Evolutionary conservation across 1,284 basidiomycete genomes (phyloP).

Genomic region (Ceratobasidium sp.): DNA sequence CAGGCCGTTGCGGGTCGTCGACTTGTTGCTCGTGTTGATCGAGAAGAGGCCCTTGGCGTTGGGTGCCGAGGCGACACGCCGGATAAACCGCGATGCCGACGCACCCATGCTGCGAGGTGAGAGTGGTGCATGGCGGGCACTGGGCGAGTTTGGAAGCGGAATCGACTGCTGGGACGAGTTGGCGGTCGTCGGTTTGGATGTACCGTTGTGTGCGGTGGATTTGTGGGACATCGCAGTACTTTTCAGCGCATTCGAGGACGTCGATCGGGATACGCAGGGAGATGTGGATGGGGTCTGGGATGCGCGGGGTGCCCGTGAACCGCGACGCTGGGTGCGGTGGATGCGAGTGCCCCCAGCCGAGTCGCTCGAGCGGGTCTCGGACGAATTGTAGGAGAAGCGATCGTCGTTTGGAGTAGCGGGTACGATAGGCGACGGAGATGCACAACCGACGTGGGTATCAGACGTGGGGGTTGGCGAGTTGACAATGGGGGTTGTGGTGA

Average conservation of each 20-base stretch:
- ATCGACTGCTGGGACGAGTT: slow-evolving; percentile 42
- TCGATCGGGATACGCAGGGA: slow-evolving; percentile 29
- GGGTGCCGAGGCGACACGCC: slow-evolving; percentile 94
- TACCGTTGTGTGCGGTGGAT: slow-evolving; percentile 57
- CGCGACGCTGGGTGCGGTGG: slow-evolving; percentile 3
- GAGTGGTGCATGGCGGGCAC: slow-evolving; percentile 40
- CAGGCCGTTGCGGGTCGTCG: slow-evolving; percentile 75
- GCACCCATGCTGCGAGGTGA: slow-evolving; percentile 16
- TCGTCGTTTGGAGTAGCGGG: slow-evolving; percentile 41
- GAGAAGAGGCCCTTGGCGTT: slow-evolving; percentile 92
- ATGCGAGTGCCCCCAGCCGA: slow-evolving; percentile 37
- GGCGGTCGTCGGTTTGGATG: slow-evolving; percentile 53
- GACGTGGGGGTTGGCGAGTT: neutral
- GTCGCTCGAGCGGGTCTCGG: slow-evolving; percentile 47
- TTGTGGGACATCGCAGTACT: slow-evolving; percentile 45
- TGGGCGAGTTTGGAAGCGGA: slow-evolving; percentile 39
- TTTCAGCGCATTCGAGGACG: slow-evolving; percentile 18
- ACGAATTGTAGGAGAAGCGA: slow-evolving; percentile 47
- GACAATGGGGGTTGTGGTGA: neutral
- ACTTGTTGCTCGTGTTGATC: slow-evolving; percentile 57
- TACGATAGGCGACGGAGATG: slow-evolving; percentile 50
- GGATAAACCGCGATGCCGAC: slow-evolving; percentile 80
- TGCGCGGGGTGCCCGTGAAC: neutral
- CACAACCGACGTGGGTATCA: slow-evolving; percentile 2
- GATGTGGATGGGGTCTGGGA: slow-evolving; percentile 34